Evolutionary conservation across 768 basidiomycete genomes (phyloP), one percentile per base, ranked within the genome.

Genomic region (Kwoniella newhampshirensis): DNA sequence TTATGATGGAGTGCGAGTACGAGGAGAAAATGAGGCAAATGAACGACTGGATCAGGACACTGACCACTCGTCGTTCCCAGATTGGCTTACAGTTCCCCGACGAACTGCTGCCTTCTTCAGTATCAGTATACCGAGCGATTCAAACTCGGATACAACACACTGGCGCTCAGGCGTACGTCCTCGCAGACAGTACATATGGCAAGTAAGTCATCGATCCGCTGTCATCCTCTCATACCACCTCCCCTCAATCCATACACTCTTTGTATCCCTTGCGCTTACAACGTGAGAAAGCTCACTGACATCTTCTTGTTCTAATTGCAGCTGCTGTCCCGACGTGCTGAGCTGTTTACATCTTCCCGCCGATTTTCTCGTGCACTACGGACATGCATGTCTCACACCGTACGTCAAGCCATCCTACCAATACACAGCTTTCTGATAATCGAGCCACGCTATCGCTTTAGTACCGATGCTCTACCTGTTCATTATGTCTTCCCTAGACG

Each of bases 171-270:
- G 78, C 90, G 21, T 94, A 91, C 73, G 87, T 96, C 4, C 81
- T 97, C n/a, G 94, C 93, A 12, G 94, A 99, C 77, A 97, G 93
- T 20, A 94, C 93, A 3, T 97, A 97, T 76, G 96, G 93, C 77
- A 93, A 89, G 93, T 85, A 79, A 42, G 84, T 57, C 32, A 37
- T 7, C n/a, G n/a, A 26, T 35, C 25, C 15, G 5, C 40, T 42
- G n/a, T 42, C 40, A 7, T 7, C 40, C 7, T n/a, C 18, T n/a
- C 17, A n/a, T 23, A 6, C 40, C 40, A n/a, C 6, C 7, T 7
- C 21, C 17, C 7, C 40, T 42, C 17, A 8, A n/a, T 32, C 32
- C 32, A 6, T 32, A 32, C 32, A 6, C 13, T 13, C 32, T 32
- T 32, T 32, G 7, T 32, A 6, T 6, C 6, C 13, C 32, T 32